Base-by-base conservation (phyloP, 2,329 filamentous ascomycete species). In the Verticillium zaregamsianum region DNA sequence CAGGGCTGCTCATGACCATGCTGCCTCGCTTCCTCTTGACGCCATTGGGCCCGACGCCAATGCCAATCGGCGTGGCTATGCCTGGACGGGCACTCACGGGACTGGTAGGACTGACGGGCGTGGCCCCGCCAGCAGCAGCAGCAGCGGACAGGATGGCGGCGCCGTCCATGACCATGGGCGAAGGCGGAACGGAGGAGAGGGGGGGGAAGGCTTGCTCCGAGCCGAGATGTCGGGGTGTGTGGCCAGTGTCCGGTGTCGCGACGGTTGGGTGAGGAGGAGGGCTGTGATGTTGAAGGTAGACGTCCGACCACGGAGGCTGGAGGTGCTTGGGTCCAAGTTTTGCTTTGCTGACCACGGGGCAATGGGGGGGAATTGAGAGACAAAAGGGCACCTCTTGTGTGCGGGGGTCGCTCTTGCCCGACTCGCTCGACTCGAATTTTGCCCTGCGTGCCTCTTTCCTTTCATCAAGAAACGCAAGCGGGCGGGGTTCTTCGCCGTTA, bases 11-110 rank as follows among this genome's bases (percentile, higher is more conserved):
- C 64, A 84, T 76, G 31, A 73, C 74, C 25, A 73, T 80, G 68
- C 80, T 86, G 67, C 84, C 80, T 61, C 77, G 73, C 80, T 89
- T 89, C 71, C 86, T 79, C 78, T 89, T 89, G 77, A 69, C 61
- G 66, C 71, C 58, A 59, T 78, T 80, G 57, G 74, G 71, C 65
- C 76, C 80, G 68, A 80, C 80, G 66, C 82, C 45, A 11, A 25
- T 49, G 45, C 45, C 20, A 49, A 49, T 49, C n/a, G 45, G 45
- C 45, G 45, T 49, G 45, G n/a, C 33, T 35, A 35, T 49, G 20
- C 45, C 45, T 49, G 45, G 45, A 49, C 45, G 81, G 66, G 80
- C 76, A 72, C 81, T 84, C 69, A 81, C 74, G 63, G 83, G 83
- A 71, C 82, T 85, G 66, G 81, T 84, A 70, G 83, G 83, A 71